Evolutionary conservation across 225 moss, liverwort and hornwort genomes (phyloP).

Genomic region (Marchantia paleacea): DNA sequence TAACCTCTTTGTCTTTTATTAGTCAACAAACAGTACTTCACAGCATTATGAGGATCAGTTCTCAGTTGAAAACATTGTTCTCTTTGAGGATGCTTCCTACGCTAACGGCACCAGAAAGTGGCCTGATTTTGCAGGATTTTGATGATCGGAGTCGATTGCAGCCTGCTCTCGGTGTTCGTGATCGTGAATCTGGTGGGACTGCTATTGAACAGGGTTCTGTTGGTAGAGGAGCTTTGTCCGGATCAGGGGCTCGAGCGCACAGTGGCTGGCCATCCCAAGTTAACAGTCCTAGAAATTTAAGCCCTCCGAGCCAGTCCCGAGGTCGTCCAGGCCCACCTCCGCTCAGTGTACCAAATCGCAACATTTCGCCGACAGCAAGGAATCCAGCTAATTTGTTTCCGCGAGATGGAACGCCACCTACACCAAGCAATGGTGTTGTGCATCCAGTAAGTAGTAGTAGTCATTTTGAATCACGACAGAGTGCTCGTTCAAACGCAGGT

Average conservation of each 20-base stretch:
- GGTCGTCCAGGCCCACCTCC: conserved; percentile 42
- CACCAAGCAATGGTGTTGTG: conserved; percentile 43
- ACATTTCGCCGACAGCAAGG: conserved; percentile 45
- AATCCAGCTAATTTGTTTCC: conserved; percentile 41
- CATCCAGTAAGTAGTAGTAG: conserved; percentile 41
- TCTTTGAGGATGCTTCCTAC: too few relatives aligned
- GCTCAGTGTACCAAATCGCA: conserved; percentile 48
- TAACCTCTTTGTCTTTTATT: too few relatives aligned
- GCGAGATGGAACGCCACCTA: conserved; percentile 54
- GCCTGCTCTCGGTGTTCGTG: conserved; percentile 38
- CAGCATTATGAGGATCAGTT: too few relatives aligned
- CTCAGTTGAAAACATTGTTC: too few relatives aligned
- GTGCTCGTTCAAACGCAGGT: conserved; percentile 46
- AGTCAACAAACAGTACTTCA: too few relatives aligned
- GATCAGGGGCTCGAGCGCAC: conserved; percentile 34
- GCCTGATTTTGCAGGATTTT: conserved; percentile 55
- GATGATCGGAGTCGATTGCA: conserved; percentile 73
- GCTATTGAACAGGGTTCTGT: conserved; percentile 45
- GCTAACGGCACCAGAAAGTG: neutral
- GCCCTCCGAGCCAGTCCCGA: conserved; percentile 32
- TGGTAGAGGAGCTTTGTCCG: conserved; percentile 25
- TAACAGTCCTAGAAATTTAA: conserved; percentile 29
- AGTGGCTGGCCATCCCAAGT: conserved; percentile 35
- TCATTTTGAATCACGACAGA: conserved; percentile 56
- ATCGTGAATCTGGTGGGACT: conserved; percentile 35